Base-by-base conservation (phyloP, 2,329 filamentous ascomycete genomes). In the Phyllosticta capitalensis region DNA sequence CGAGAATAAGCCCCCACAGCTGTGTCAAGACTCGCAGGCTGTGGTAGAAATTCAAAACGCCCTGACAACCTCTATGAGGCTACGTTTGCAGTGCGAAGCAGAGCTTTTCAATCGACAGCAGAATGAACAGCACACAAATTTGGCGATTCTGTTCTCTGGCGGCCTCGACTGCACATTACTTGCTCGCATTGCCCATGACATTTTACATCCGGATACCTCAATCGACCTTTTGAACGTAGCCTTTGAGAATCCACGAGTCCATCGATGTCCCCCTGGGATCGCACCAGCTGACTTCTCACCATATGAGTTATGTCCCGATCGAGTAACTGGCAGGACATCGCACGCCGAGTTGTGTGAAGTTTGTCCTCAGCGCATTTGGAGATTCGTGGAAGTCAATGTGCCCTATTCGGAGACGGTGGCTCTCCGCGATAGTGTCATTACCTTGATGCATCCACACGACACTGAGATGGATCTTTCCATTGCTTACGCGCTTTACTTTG, bases 381-480 rank as follows among this genome's bases (percentile, higher is more conserved):
- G 86, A n/a, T 94, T 99, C 64, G 79, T 97, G 48, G 82, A 85
- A 78, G 80, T 96, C 59, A 87, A 99, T 67, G 79, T 99, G 26
- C 88, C 92, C 0, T 96, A 92, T 69, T 69, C 78, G 5, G 88
- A 95, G 66, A 88, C 86, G 0, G 69, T 85, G 51, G 78, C 80
- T 1, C 88, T 95, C 66, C 84, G 89, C 62, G 68, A 80, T 2
- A 80, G 80, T 24, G 82, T 99, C 20, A 81, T 92, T 45, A 80
- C 83, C 1, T 78, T 99, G 19, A 96, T 99, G 71, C 81, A 88
- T 65, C 94, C 94, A 0, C 94, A 99, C 73, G 92, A 96, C 65
- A 99, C 94, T 0, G 94, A 99, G 73, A 99, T 99, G 94, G 94
- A 99, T 67, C 79, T 99, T 0, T 99, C 94, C 3, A 99, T 99